Percentiles rank a stretch among this genome's conserved stretches.
Conservation (phyloP, 208 protist species). For the Trypanosoma avium region DNA sequence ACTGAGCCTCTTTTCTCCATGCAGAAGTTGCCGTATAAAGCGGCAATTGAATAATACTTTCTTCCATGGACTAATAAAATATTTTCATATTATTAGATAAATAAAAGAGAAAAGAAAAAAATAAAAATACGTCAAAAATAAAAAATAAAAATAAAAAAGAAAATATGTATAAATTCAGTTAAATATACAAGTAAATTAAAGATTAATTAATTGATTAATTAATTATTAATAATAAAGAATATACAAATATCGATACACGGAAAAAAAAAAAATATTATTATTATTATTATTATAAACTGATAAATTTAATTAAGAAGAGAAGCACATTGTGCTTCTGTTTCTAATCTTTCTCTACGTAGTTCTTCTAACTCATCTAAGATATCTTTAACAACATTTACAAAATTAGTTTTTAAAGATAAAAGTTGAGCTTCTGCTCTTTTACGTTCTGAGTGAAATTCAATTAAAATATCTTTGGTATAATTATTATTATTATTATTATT, state of each 20-base stretch:
- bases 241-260: too few relatives aligned
- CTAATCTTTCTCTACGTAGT: conserved; percentile 13
- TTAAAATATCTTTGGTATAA: too few relatives aligned
- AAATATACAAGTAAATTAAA: too few relatives aligned
- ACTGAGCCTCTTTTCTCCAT: conserved; percentile 75
- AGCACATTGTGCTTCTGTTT: conserved; percentile 11
- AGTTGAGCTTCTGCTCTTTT: conserved; percentile 3
- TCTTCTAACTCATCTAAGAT: conserved; percentile 19
- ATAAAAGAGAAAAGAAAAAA: conserved; percentile 1
- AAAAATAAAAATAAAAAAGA: conserved; percentile 2
- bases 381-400: conserved; percentile 11
- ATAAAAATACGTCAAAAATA: conserved; percentile 3
- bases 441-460: conserved; percentile 12
- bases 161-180: conserved; percentile 13
- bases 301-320: conserved; percentile 5
- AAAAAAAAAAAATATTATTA: too few relatives aligned
- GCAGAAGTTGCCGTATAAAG: conserved; percentile 61
- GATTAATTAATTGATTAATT: too few relatives aligned
- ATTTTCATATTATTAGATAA: neutral
- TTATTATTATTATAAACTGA: too few relatives aligned
- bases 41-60: conserved; percentile 64
- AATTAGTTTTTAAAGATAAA: conserved; percentile 9
- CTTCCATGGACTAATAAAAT: conserved; percentile 36
- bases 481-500: too few relatives aligned
- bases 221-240: conserved; percentile 9